Evolutionary conservation across 345 rosid species (phyloP).

Genomic region (Salix suchowensis): DNA sequence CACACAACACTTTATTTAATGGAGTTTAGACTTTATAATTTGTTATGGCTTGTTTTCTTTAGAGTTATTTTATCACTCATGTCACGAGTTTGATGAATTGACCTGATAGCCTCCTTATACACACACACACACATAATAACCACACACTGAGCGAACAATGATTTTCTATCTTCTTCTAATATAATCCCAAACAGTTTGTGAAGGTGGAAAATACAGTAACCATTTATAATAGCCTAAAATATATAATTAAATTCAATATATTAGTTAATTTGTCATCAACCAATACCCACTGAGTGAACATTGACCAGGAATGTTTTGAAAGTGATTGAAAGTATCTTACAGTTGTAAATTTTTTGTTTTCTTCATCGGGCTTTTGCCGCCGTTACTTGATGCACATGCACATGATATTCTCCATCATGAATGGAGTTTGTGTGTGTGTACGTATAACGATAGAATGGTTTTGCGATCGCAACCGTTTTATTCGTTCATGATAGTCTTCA

Average conservation of each 20-base stretch:
- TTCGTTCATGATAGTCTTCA: not conserved
- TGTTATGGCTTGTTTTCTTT: too few species aligned
- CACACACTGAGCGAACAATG: not conserved
- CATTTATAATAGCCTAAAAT: not conserved
- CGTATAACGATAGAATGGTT: not conserved
- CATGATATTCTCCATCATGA: not conserved
- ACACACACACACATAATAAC: too few species aligned
- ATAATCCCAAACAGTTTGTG: not conserved
- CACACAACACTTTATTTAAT: too few species aligned
- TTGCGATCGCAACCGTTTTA: conserved; percentile 25
- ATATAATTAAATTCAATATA: not conserved
- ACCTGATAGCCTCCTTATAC: too few species aligned
- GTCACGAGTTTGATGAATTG: too few species aligned
- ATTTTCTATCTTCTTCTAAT: conserved; percentile 14
- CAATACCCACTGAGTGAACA: not conserved
- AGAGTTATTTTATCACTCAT: too few species aligned
- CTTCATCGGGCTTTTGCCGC: not conserved
- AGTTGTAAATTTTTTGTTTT: not conserved
- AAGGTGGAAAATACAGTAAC: not conserved
- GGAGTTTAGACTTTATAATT: too few species aligned
- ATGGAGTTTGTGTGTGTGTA: not conserved
- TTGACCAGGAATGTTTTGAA: not conserved
- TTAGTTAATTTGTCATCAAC: not conserved
- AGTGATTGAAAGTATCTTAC: not conserved
- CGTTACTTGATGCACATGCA: not conserved